Percentiles rank a stretch among this genome's conserved stretches.
These are phyloP conservation scores for Kentomonas sorsogonicus DNA, from an alignment of 208 protist species.

Conservation along the genomic window DNA sequence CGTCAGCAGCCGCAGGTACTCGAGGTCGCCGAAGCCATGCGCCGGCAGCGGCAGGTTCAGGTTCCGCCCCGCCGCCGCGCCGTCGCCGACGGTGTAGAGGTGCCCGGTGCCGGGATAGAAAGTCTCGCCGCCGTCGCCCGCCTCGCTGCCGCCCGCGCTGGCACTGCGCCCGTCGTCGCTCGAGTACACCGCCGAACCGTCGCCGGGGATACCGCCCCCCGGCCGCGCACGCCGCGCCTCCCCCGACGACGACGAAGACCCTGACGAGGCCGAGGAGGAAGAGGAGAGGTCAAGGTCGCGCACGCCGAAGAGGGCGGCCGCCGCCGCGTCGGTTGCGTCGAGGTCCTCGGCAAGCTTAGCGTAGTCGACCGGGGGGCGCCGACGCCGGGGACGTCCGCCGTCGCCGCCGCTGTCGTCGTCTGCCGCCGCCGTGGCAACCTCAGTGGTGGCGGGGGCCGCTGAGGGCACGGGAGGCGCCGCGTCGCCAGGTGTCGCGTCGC, in stretches of 20 bases:
- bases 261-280: slow-evolving; percentile 13
- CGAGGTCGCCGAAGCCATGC: slow-evolving; percentile 85
- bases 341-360: slow-evolving; percentile 51
- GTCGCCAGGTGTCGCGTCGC: neutral
- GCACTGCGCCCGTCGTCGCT: slow-evolving; percentile 21
- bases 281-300: slow-evolving; percentile 12
- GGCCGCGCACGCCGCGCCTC: no score
- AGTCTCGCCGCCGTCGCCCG: slow-evolving; percentile 18
- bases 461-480: neutral
- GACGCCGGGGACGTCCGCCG: slow-evolving; percentile 10
- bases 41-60: slow-evolving; percentile 93
- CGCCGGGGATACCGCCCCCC: no score
- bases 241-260: slow-evolving; percentile 7
- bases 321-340: slow-evolving; percentile 34
- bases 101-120: slow-evolving; percentile 95
- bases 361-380: slow-evolving; percentile 52
- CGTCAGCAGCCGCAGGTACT: slow-evolving; percentile 92
- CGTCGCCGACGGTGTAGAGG: slow-evolving; percentile 38
- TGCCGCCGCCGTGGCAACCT: neutral
- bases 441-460: neutral
- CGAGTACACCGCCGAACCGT: slow-evolving; percentile 10
- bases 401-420: neutral
- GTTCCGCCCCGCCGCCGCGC: slow-evolving; percentile 76
- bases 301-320: slow-evolving; percentile 48
- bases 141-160: neutral